phyloP scores from a whole-genome alignment of 345 rosid genomes.

The Clarkia xantiana region DNA sequence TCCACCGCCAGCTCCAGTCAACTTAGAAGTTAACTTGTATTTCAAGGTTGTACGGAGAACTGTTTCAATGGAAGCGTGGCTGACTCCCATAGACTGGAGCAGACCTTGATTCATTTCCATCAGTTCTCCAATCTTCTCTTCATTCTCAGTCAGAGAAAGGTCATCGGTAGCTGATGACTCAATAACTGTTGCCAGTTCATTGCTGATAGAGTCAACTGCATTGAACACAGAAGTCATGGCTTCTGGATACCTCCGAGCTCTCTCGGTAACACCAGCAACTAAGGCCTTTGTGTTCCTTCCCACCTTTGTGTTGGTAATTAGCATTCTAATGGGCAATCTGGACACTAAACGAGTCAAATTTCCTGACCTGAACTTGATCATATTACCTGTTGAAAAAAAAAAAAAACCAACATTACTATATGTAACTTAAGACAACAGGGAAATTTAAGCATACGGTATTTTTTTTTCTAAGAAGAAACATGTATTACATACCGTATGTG shows the following conservation, averaged over 20 bases:
- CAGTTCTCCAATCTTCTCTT: conserved; percentile 62
- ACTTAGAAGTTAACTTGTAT: conserved; percentile 71
- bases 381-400: conserved; percentile 40
- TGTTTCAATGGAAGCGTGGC: conserved; percentile 70
- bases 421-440: no score
- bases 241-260: conserved; percentile 50
- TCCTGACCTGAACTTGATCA: conserved; percentile 81
- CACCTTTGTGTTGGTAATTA: conserved; percentile 79
- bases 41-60: conserved; percentile 58
- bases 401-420: background rate
- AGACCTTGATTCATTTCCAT: conserved; percentile 94
- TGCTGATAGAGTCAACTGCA: conserved; percentile 73
- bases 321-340: conserved; percentile 57
- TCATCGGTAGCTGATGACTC: conserved; percentile 40
- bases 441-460: no score
- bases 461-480: background rate
- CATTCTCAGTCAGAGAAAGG: conserved; percentile 32
- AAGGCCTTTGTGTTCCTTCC: conserved; percentile 84
- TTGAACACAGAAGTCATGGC: conserved; percentile 61
- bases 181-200: conserved; percentile 41
- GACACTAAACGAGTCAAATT: conserved; percentile 43
- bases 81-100: conserved; percentile 85
- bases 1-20: conserved; percentile 97
- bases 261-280: conserved; percentile 79
- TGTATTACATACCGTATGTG: conserved; percentile 53